Evolutionary conservation across 129 eudicot genomes (phyloP), one percentile per base, ranked within the genome.

Genomic region (Smallanthus sonchifolius): DNA sequence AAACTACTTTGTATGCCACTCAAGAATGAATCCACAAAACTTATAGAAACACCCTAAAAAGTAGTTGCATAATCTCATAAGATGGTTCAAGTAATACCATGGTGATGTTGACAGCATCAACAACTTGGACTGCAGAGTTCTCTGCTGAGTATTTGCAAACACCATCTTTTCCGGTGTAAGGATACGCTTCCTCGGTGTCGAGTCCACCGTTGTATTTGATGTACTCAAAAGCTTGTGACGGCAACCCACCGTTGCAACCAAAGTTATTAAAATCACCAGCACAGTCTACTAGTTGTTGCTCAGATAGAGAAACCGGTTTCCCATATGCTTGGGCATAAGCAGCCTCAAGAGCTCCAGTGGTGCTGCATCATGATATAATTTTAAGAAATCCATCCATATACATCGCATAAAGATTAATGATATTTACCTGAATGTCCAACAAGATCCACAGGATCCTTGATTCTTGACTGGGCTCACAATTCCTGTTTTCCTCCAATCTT

Each of bases 271-370:
- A 95, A 20, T 88, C 87, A 9, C 86, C 81, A 39, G 97, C 99
- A 87, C 99, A 95, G 79, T 95, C 99, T 69, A 95, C 99, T 65
- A 95, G 99, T 63, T 95, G 99, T 81, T 95, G 99, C 83, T 95
- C 99, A 6, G 99, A 91, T 36, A 95, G 79, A 81, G 92, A 95
- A 72, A 95, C 83, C 8, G 74, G 74, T 76, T 91, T 91, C 71
- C 97, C 92, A 65, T 67, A 88, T 40, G 97, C 97, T 76, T 95
- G 99, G 15, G 91, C 79, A 79, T 95, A 95, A 73, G 99, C 99
- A 70, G 99, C 99, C 87, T 95, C 99, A 70, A 95, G 87, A 40
- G 99, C 93, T 70, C 97, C 99, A 36, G 97, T 95, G 13, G 99
- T 83, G 76, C 97, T 94, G 85, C 76, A 81, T 67, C 39, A 49